Base-by-base conservation (phyloP, 2,329 filamentous ascomycete genomes). In the Arthrinium puccinioides region DNA sequence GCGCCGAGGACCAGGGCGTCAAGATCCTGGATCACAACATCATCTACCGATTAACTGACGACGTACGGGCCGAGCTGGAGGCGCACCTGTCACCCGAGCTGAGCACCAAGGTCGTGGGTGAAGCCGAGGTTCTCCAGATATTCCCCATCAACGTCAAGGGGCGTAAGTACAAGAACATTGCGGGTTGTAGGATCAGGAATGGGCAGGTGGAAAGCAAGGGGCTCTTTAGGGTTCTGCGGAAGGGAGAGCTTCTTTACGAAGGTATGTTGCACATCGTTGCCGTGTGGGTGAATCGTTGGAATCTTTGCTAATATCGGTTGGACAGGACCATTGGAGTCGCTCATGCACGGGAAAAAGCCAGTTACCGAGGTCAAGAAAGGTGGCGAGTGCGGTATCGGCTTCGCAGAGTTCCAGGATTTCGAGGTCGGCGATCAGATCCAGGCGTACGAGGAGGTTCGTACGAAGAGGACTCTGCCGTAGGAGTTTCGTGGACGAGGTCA, bases 301-400 rank as follows among this genome's bases (percentile, higher is more conserved):
- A 6, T 24, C 6, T 36, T 21, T 28, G 15, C 30, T 40, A 7
- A 14, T 15, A 26, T n/a, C 7, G 4, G 28, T 39, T n/a, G n/a
- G n/a, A 20, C 41, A 95, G 90, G 89, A 47, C 73, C 72, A 36
- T 76, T 97, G 29, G 73, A 78, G 14, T 86, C 86, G 2, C 76
- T 98, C 41, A 96, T 92, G 66, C 85, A 94, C 53, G 79, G 84
- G 59, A 96, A 97, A 72, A 94, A 94, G 59, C 87, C 96, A 47
- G 85, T 92, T 21, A 68, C 70, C 31, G 87, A 95, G 54, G 92
- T 94, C 79, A 80, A 79, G 52, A 97, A 94, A 63, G 89, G 88
- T 41, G 78, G 74, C n/a, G 92, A 98, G 62, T 98, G 92, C 52
- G 92, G 92, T 47, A 82, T 98, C 48, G 80, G 78, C 36, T 90